A percentile compares a stretch with the other conserved stretches of the same genome.
Evolutionary conservation across 2,329 filamentous ascomycete genomes (phyloP).

Genomic region (Hypoxylon sp.): DNA sequence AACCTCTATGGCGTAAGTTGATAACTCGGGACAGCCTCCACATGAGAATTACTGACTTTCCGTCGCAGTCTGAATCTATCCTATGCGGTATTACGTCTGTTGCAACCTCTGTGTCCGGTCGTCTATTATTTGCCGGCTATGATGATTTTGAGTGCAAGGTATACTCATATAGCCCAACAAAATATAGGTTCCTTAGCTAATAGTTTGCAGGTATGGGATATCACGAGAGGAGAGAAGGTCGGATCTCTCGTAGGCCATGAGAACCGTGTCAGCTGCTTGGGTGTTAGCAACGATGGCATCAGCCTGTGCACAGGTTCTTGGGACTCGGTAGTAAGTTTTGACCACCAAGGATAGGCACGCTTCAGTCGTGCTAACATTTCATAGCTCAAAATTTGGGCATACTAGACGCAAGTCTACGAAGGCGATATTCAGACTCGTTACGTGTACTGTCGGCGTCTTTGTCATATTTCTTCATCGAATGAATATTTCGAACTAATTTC

Average conservation of each 20-base stretch:
- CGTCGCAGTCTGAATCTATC: conserved; percentile 88
- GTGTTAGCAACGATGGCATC: conserved; percentile 98
- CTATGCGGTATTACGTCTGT: conserved; percentile 98
- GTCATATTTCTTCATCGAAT: conserved; percentile 34
- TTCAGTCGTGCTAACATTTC: conserved; percentile 66
- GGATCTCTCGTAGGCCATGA: conserved; percentile 97
- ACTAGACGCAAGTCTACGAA: conserved; percentile 64
- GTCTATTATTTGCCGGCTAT: conserved; percentile 95
- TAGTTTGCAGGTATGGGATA: conserved; percentile 87
- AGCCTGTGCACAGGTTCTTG: conserved; percentile 99
- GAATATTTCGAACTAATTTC: conserved; percentile 58
- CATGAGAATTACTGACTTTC: conserved; percentile 41
- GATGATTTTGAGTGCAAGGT: conserved; percentile 99
- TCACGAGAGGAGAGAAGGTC: conserved; percentile 95
- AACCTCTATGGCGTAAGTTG: conserved; percentile 77
- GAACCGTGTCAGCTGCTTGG: conserved; percentile 98
- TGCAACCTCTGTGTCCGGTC: conserved; percentile 95
- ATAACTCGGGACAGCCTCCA: not conserved
- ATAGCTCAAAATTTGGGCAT: conserved; percentile 90
- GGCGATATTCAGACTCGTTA: conserved; percentile 28
- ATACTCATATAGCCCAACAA: conserved; percentile 56
- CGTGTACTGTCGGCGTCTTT: conserved; percentile 29
- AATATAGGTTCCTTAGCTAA: conserved; percentile 29
- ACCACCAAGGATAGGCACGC: conserved; percentile 27
- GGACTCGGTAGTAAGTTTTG: conserved; percentile 90